Base-by-base conservation (phyloP, 2,329 filamentous ascomycete species). In the Alternaria atra region DNA sequence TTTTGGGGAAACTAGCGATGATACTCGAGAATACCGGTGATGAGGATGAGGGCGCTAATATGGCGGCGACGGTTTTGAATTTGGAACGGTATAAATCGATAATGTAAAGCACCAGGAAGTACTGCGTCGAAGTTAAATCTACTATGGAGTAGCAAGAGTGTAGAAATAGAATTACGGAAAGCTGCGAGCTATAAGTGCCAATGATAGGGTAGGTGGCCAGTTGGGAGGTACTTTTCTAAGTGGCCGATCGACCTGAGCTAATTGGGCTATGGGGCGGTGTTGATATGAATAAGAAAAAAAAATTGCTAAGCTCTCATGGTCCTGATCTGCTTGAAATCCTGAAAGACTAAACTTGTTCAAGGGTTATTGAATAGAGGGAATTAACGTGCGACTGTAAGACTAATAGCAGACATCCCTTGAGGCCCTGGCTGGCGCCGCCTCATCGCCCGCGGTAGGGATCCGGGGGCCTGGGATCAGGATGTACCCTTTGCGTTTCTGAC, bases 201-300 rank as follows among this genome's bases (percentile, higher is more conserved):
- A 71, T 69, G 69, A 72, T 66, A 65, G 61, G 64, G 58, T 70
- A 57, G 66, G 67, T 67, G 65, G 72, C 77, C 76, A 79, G 70
- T 74, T 66, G 72, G 55, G 63, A 73, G 65, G 72, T 77, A 72
- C 63, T 65, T 64, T 68, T 75, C 60, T 77, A 59, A 79, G 69
- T 80, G 77, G 78, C 76, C 70, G 76, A 63, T 65, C 58, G 65
- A 67, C 62, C 67, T 52, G 68, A 75, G 75, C 78, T 79, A 78
- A 74, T 76, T 73, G 75, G 58, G 68, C 69, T 68, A 71, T 64
- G 68, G 63, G n/a, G n/a, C n/a, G n/a, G n/a, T n/a, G n/a, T n/a
- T n/a, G n/a, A n/a, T 76, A 76, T 65, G 67, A 66, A 73, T 72
- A 71, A 70, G 70, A 20, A 20, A 20, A 20, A 20, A 20, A 2